Conservation (phyloP, 169 alveolate species). For the Plasmodium malariae region DNA sequence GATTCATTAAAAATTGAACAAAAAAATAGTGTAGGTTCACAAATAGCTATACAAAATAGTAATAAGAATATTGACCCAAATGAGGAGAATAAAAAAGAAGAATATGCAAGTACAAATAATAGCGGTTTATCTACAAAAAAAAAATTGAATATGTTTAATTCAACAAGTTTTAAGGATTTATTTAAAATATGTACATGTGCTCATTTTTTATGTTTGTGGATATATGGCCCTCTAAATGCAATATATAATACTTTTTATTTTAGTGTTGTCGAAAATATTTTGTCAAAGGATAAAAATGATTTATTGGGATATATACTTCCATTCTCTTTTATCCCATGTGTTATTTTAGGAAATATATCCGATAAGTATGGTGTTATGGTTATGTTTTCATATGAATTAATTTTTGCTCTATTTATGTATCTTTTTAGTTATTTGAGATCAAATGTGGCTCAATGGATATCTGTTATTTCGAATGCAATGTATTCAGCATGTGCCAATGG, state of each 20-base stretch:
- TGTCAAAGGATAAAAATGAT: constrained; percentile 64
- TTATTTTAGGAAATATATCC: constrained; percentile 69
- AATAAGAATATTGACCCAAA: constrained; percentile 11
- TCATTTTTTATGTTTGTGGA: constrained; percentile 74
- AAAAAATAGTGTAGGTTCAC: neutral
- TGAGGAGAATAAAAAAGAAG: neutral
- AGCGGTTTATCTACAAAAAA: neutral
- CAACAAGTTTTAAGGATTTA: constrained; percentile 21
- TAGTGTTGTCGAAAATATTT: constrained; percentile 67
- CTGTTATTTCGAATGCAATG: constrained; percentile 74
- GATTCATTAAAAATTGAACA: neutral
- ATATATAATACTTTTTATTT: constrained; percentile 62
- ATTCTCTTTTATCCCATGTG: constrained; percentile 75
- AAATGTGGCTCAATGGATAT: constrained; percentile 43
- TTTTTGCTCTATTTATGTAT: constrained; percentile 56
- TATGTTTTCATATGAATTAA: constrained; percentile 75
- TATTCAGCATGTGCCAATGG: constrained; percentile 78
- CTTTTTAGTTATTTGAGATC: constrained; percentile 35
- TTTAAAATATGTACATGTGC: constrained; percentile 43
- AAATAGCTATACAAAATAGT: no score
- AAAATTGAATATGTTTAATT: constrained; percentile 8
- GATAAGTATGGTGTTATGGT: constrained; percentile 78
- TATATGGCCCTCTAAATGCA: constrained; percentile 74
- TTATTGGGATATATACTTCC: constrained; percentile 72
- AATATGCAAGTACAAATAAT: constrained; percentile 10